A percentile compares a stretch with the other conserved stretches of the same genome.
These are phyloP conservation scores for Sordariomycetes sp. DNA, from an alignment of 2,329 filamentous ascomycete species.

Conservation along the genomic window DNA sequence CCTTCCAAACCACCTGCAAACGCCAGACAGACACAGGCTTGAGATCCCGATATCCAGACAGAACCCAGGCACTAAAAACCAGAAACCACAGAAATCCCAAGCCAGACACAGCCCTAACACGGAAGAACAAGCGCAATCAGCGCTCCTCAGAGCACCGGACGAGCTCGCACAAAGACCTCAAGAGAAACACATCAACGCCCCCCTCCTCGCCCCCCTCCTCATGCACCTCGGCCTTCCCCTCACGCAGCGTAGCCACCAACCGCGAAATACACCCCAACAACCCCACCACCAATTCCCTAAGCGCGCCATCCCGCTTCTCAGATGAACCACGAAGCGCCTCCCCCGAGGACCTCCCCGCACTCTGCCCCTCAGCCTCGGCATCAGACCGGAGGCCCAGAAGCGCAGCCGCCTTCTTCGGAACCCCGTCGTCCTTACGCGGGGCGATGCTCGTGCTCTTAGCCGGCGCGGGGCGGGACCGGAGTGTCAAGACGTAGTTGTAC, in stretches of 20 bases:
- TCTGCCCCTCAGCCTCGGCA: constrained; percentile 2
- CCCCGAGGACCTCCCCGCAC: neutral
- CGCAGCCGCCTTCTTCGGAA: constrained; percentile 38
- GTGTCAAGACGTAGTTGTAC: constrained; percentile 37
- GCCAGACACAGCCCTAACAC: neutral
- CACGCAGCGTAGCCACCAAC: constrained; percentile 32
- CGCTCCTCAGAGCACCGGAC: constrained; percentile 22
- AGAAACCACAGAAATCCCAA: neutral
- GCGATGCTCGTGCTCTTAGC: neutral
- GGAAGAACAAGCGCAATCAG: neutral
- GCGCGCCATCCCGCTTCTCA: constrained; percentile 17
- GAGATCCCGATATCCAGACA: too few relatives aligned
- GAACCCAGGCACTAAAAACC: neutral
- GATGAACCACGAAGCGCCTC: neutral
- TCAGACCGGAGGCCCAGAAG: constrained; percentile 12
- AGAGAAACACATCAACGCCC: constrained; percentile 22
- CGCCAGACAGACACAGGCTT: too few relatives aligned
- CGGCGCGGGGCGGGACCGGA: constrained; percentile 1
- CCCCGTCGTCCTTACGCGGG: constrained; percentile 9
- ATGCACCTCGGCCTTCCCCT: neutral
- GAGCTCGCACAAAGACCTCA: constrained; percentile 27
- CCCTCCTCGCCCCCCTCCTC: neutral
- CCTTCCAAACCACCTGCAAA: too few relatives aligned
- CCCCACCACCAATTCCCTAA: constrained; percentile 32
- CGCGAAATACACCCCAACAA: constrained; percentile 35